A percentile compares a stretch with the other conserved stretches of the same genome.
Conservation (phyloP, 495 filamentous ascomycete species). For the Xylaria palmicola region DNA sequence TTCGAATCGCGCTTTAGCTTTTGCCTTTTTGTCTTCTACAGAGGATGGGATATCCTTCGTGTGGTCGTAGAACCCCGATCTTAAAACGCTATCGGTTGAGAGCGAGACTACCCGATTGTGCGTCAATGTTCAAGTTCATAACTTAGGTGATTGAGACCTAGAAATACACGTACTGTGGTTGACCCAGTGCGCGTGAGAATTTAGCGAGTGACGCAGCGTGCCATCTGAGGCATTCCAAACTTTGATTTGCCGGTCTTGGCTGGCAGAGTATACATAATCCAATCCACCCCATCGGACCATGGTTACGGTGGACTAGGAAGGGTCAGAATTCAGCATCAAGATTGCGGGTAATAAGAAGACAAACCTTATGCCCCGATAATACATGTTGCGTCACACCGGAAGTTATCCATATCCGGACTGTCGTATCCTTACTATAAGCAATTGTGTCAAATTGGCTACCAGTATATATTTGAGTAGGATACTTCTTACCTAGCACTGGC, state of each 20-base stretch:
- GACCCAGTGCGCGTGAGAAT: slow-evolving; percentile 87
- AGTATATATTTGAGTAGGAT: background rate
- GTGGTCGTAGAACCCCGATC: slow-evolving; percentile 86
- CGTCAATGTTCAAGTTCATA: background rate
- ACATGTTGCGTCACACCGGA: slow-evolving; percentile 75
- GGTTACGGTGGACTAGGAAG: slow-evolving; percentile 58
- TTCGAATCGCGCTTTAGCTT: slow-evolving; percentile 82
- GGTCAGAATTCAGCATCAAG: slow-evolving; percentile 12
- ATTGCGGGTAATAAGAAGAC: background rate
- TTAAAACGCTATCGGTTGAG: slow-evolving; percentile 87
- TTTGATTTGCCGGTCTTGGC: slow-evolving; percentile 92
- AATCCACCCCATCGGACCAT: slow-evolving; percentile 95
- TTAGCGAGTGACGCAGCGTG: slow-evolving; percentile 73
- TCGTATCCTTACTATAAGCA: slow-evolving; percentile 69
- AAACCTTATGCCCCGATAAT: slow-evolving; percentile 78
- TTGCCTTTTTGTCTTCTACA: slow-evolving; percentile 67
- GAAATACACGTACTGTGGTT: slow-evolving; percentile 66
- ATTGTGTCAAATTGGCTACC: background rate
- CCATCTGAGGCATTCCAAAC: slow-evolving; percentile 83
- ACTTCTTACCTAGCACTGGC: slow-evolving; percentile 63
- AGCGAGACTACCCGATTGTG: slow-evolving; percentile 60
- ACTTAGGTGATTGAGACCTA: no score
- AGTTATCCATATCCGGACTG: slow-evolving; percentile 80
- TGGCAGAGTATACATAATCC: slow-evolving; percentile 79
- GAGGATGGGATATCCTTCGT: slow-evolving; percentile 62